Evolutionary conservation across 345 rosid species (phyloP), one percentile per base, ranked within the genome.

Genomic region (Raphanus sativus): DNA sequence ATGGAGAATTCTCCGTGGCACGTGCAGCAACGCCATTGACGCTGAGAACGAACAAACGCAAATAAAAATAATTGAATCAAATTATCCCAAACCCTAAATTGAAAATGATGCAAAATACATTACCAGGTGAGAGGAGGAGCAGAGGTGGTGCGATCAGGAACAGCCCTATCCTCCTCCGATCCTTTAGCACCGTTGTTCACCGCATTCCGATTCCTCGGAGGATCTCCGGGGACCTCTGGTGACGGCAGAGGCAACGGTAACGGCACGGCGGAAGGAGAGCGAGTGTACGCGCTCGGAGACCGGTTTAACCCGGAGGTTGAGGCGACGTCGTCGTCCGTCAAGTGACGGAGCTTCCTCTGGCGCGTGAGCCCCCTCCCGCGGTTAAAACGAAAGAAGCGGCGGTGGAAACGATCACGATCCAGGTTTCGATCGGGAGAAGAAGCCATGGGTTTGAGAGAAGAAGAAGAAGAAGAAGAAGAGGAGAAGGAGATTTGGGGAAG

Each of bases 241-340:
- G 84, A 56, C 6, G 90, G 88, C 0, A 82, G 62, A 54, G 96
- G 96, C 38, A 89, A 71, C 6, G 95, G 95, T 58, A 90, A 77
- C 0, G 92, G 92, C 55, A 87, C 36, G 8, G 93, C 86, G 6
- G 87, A 66, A 13, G 85, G 54, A 0, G 84, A 82, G 28, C 78
- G 76, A 65, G 81, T 66, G 62, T 8, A 74, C 64, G 25, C 25
- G 70, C 83, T 74, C 30, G 81, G 75, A 10, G 88, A 86, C 2
- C 83, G 71, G 11, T 84, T 62, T 6, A 82, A 32, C 5, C 59
- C 66, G 45, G 76, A 69, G 4, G 79, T 32, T 2, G 84, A 71
- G 1, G 48, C n/a, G n/a, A 87, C 78, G 67, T 87, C 90, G 21
- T 81, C 76, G 8, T 86, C 94, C 25, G 75, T 80, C 67, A 88